Base-by-base conservation (phyloP, 108 stramenopile species). In the Pelagomonas calceolata region DNA sequence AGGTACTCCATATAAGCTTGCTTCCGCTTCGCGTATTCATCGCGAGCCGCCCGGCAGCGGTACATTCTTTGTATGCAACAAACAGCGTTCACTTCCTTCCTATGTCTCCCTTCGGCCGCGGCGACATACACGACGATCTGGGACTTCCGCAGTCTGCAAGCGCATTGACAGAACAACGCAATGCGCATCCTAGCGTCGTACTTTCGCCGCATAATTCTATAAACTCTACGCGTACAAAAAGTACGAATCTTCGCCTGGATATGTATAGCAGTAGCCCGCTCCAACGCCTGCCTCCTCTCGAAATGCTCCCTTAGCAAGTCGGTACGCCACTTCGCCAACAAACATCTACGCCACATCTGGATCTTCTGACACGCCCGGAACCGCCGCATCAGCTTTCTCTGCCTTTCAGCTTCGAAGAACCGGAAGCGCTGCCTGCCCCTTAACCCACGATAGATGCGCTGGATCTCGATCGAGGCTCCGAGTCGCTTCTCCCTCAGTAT, bases 41-140 rank as follows among this genome's bases (percentile, higher is more conserved):
- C 39, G 39, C 39, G 9, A n/a, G 39, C 39, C 9, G 12, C 39
- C 46, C 34, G 65, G 35, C 67, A 67, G 18, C 76, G 45, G 72
- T 72, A 73, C 30, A 65, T 65, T 18, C 66, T 15, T 68, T 77
- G 76, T 63, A 77, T 71, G 35, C 45, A 43, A 30, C 65, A 31
- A 26, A 72, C 76, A 30, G 76, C 72, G 0, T 70, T 68, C 34
- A 33, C 34, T 63, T 43, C 29, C 37, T 9, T 37, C 68, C 15
- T 39, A 30, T 69, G 15, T 34, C 26, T 17, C 39, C n/a, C 37
- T 31, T 66, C 36, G 26, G 26, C 33, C 12, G 37, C 46, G 32
- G 30, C 46, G 30, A 21, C 32, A 37, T 36, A 36, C 43, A 70
- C 30, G 12, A 70, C 26, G 36, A 34, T 70, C 16, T 32, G 34